Percentiles rank a stretch among this genome's conserved stretches.
Evolutionary conservation across 2,329 filamentous ascomycete genomes (phyloP).

Genomic region (Monilinia fructicola): DNA sequence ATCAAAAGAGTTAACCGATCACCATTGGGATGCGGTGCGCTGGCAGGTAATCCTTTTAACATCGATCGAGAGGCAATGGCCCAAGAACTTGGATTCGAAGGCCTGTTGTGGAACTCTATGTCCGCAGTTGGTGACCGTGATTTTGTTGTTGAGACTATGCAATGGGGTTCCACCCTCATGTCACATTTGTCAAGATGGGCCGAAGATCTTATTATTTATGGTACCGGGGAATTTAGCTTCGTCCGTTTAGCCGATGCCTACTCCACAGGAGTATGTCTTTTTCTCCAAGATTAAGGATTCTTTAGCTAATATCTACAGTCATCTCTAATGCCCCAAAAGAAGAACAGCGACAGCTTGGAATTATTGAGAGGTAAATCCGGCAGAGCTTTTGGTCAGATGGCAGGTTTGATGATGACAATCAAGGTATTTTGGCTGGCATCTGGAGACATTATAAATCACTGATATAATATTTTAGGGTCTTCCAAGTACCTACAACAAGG

Average conservation of each 20-base stretch:
- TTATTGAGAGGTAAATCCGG: constrained; percentile 77
- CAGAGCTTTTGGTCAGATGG: constrained; percentile 76
- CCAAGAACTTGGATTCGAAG: constrained; percentile 76
- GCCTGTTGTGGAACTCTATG: constrained; percentile 75
- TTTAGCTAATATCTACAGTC: constrained; percentile 22
- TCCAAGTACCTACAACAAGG: constrained; percentile 45
- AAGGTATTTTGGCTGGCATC: constrained; percentile 40
- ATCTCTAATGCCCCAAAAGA: constrained; percentile 59
- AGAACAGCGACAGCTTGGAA: constrained; percentile 73
- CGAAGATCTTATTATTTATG: constrained; percentile 85
- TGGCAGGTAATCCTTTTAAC: constrained; percentile 79
- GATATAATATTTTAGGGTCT: constrained; percentile 55
- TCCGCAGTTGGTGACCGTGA: constrained; percentile 63
- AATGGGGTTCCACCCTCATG: constrained; percentile 78
- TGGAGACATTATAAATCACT: neutral
- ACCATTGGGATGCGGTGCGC: constrained; percentile 48
- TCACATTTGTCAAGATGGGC: constrained; percentile 74
- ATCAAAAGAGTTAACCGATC: constrained; percentile 70
- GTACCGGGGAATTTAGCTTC: constrained; percentile 67
- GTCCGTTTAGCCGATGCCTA: constrained; percentile 76
- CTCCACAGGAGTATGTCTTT: constrained; percentile 56
- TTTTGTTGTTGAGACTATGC: constrained; percentile 78
- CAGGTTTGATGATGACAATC: constrained; percentile 69
- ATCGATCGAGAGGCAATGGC: constrained; percentile 80
- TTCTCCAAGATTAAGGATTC: neutral